Evolutionary conservation across 208 protist genomes (phyloP), one percentile per base, ranked within the genome.

Genomic region (Crithidia thermophila): DNA sequence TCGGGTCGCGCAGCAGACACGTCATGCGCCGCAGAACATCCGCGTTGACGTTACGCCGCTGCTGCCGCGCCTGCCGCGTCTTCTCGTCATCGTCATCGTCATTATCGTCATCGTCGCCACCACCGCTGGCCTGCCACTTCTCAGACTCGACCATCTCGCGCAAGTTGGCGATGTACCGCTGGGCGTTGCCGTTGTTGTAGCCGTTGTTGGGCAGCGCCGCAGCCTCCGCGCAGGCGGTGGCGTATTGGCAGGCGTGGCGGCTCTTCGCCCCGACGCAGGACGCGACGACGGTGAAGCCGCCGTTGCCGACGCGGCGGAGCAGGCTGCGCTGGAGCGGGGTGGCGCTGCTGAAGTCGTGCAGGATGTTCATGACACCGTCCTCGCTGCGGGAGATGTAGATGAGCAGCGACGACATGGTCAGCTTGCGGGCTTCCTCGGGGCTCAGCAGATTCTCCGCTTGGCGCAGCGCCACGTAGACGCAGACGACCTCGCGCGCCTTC

Each of bases 281-380:
- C 10, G 63, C 75, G 3, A 57, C 68, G 13, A 81, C 68, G 33
- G 62, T 70, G 67, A 72, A 81, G 63, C 55, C 57, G 45, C 75
- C 67, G 30, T 73, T 36, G 46, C 62, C 47, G 23, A 75, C 57
- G 40, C 61, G 67, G 37, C 63, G 60, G 28, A 81, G 20, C 9
- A 81, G 59, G 11, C 65, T 69, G 30, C 45, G 46, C 46, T 75
- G 52, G 36, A 63, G 31, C 10, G 57, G 34, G 30, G 75, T 50
- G 16, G 51, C 67, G 16, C 31, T 27, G n/a, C 30, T 21, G 0
- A 57, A 39, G 33, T 69, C 34, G 47, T 33, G 51, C 37, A 71
- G 37, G 21, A 66, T 3, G 21, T 42, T 13, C 30, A 67, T 51
- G 28, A 42, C 64, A 21, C 56, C 42, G 52, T 50, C 46, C 10